Evolutionary conservation across 768 basidiomycete genomes (phyloP), one percentile per base, ranked within the genome.

Genomic region (Lactarius akahatsu): DNA sequence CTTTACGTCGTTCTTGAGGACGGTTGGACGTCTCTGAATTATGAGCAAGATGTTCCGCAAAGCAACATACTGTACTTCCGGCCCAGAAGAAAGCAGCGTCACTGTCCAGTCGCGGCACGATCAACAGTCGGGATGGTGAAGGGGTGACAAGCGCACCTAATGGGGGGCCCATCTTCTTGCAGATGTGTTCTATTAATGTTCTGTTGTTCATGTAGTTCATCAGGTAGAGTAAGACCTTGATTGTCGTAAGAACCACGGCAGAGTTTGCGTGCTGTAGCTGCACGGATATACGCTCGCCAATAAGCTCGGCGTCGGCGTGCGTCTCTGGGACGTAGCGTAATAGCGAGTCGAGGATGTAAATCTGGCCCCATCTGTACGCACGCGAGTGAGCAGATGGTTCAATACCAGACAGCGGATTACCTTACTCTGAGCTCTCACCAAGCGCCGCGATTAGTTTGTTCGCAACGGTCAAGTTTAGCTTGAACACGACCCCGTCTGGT

Each of bases 171-270:
- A 99, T 96, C 80, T 98, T 98, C 77, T 91, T 89, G 78, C 97
- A 97, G 71, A 97, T 89, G 70, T 89, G 84, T 65, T 97, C 92
- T 57, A 97, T 91, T 57, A 94, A 78, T 50, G 82, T 84, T 65
- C 91, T 86, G 75, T 92, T 90, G 68, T 93, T 91, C 92, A 98
- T 98, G 77, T 99, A 98, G 77, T 98, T 99, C 96, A 99, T 98
- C 66, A 98, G 80, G 74, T 96, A 98, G 23, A 98, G 80, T 30
- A 98, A 82, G 62, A 92, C 88, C 78, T 99, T 98, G 83, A 98
- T 92, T 16, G 95, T 91, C n/a, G 96, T 98, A 62, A 99, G 81
- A 13, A 98, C 95, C n/a, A 99, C 97, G 2, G 97, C 97, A 32
- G 94, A 96, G 76, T 99, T 99, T n/a, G 95, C 94, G 75, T 98